Base-by-base conservation (phyloP, 2,329 filamentous ascomycete species). In the Byssoonygena ceratinophila region DNA sequence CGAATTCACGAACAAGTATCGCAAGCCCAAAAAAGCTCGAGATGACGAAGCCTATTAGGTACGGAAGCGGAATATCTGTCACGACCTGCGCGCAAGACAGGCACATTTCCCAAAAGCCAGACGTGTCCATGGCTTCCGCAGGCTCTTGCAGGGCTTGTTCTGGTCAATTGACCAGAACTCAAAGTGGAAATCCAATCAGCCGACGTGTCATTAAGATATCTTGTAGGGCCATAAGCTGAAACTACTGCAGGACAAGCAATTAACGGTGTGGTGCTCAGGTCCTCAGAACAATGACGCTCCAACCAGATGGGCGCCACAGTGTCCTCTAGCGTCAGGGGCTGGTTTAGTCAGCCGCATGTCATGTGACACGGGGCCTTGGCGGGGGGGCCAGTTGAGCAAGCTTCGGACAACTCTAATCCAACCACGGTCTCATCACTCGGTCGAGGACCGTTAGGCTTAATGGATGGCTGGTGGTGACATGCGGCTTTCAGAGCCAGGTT, bases 1-100 rank as follows among this genome's bases (percentile, higher is more conserved):
- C 36, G 37, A 32, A 34, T 6, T n/a, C 18, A 65, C 67, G 57
- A 59, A 70, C 68, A 48, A 68, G 59, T 47, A 67, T 58, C 54
- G 64, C 56, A 29, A 68, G 52, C 16, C 68, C 66, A 20, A 62
- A 14, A 11, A 58, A 39, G n/a, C 62, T 68, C 25, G 64, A 60
- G 23, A 61, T 43, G 2, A 64, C n/a, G 16, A 64, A 58, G 14
- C 57, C 57, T 8, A 68, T 46, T 34, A 68, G 54, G 39, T 68
- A 57, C 32, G 58, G 55, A 25, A 57, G 45, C 27, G 68, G 67
- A 36, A 66, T 59, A 9, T 57, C 58, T 31, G 58, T 57, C 34
- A 65, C 51, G n/a, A 61, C 53, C 29, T 61, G 53, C n/a, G 63
- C 53, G 59, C 68, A 69, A 44, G 64, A 62, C 37, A 60, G 58